Base-by-base conservation (phyloP, 495 filamentous ascomycete genomes). In the Coniosporium apollinis region DNA sequence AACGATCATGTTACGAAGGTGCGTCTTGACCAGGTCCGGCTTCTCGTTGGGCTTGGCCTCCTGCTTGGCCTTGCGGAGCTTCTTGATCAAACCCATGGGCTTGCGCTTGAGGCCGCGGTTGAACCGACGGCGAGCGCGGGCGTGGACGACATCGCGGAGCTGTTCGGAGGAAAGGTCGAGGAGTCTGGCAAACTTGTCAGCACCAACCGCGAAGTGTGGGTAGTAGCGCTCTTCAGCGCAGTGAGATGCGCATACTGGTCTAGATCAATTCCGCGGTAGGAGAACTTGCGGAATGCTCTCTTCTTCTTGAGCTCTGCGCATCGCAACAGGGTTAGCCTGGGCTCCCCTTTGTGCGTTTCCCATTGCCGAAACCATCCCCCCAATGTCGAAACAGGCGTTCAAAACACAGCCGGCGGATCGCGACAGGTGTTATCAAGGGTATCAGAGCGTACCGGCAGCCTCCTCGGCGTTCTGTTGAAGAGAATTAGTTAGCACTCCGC, bases 41-140 rank as follows among this genome's bases (percentile, higher is more conserved):
- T 96, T 96, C 85, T 97, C 89, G 70, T 97, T 97, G 54, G 89
- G 91, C 71, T 85, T 89, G 49, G 89, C 89, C 73, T 96, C 87
- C 66, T 94, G 86, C 81, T 97, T 97, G 54, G 89, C 79, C 69
- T 93, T 94, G 64, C 89, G 89, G 51, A 97, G 79, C 74, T 94
- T 96, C 77, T 94, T 94, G 73, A 97, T 96, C 50, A 97, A 70
- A 50, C 91, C 91, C 89, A 96, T 94, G 57, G 89, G 89, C 76
- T 93, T 93, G 70, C 89, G 89, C 77, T 96, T 96, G 43, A 97
- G 75, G 50, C 89, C 89, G 41, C 89, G 85, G 79, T 96, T 94
- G 79, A 97, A 94, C 60, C 91, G 77, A 60, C 89, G 76, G 62
- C 89, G 89, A 58, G 89, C 89, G 59, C 89, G 89, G 54, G 89